Base-by-base conservation (phyloP, 306 rosid genomes). In the Gillenia trifoliata region DNA sequence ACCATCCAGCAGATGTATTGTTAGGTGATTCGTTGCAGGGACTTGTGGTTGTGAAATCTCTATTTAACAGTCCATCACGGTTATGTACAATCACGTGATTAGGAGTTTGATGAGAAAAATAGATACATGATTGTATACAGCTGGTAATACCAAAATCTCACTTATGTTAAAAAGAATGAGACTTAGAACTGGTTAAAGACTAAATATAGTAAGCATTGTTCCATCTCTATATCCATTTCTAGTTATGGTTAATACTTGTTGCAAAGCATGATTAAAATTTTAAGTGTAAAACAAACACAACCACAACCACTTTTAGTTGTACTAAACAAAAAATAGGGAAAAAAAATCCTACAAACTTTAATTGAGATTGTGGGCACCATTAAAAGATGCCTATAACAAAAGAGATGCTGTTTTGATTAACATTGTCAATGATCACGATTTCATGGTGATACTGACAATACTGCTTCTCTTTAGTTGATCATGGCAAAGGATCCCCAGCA, bases 401-500 rank as follows among this genome's bases (percentile, higher is more conserved):
- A 28, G 11, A 38, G 79, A 68, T 22, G 49, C 45, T 70, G 45
- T 55, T 52, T 38, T 38, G 41, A 11, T 38, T 43, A 62, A 77
- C 77, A 63, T 49, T 83, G 79, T 75, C 80, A 81, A 74, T 38
- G 73, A 75, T 76, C 70, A 74, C 56, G 65, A 81, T 78, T 66
- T 45, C 59, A 47, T 30, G 31, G 65, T 72, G 79, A 83, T 83
- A 71, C 80, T 74, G 83, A 87, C 81, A 55, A 64, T 55, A 73
- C 76, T 74, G 36, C 79, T 68, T 75, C 66, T 54, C 62, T 64
- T 77, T 31, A 4, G 33, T 67, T 38, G 65, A 68, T 72, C 78
- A 66, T 57, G 74, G 73, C 82, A 66, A 57, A 43, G 83, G 81
- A 77, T 68, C 86, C 85, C 68, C 65, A 80, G 78, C 26, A 70